A percentile compares a stretch with the other conserved stretches of the same genome.
These are phyloP conservation scores for Sordaria brevicollis DNA, from an alignment of 495 filamentous ascomycete genomes.

Conservation along the genomic window DNA sequence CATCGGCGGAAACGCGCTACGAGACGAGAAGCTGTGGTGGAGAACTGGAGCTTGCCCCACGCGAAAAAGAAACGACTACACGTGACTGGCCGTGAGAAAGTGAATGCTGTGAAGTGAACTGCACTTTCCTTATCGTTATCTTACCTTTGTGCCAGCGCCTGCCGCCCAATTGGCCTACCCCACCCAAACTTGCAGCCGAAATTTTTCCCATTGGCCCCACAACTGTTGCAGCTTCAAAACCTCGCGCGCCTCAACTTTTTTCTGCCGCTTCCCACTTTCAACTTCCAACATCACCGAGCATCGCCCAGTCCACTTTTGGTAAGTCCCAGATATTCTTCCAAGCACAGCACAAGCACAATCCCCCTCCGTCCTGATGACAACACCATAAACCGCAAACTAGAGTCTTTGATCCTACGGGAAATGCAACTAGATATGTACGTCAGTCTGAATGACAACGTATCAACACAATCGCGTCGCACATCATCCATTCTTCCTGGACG, in stretches of 20 bases:
- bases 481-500: neutral
- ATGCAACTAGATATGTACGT: conserved; percentile 98
- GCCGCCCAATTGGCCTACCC: neutral
- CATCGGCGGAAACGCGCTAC: neutral
- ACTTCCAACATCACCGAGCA: conserved; percentile 5
- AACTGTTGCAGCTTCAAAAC: conserved; percentile 22
- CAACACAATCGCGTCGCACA: neutral
- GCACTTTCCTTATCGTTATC: neutral
- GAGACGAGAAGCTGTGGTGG: neutral
- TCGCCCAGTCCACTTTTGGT: conserved; percentile 13
- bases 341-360: conserved; percentile 1
- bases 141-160: neutral
- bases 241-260: conserved; percentile 11
- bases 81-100: conserved; percentile 11
- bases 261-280: conserved; percentile 7
- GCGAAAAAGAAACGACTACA: conserved; percentile 14
- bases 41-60: neutral
- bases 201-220: conserved; percentile 18
- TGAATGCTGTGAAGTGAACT: neutral
- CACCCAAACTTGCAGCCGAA: conserved; percentile 5
- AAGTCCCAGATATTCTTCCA: conserved; percentile 9
- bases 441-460: conserved; percentile 68
- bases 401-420: conserved; percentile 95
- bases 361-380: conserved; percentile 41
- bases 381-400: conserved; percentile 95